phyloP scores from a whole-genome alignment of 495 filamentous ascomycete genomes.

The Pyronema omphalodes region DNA sequence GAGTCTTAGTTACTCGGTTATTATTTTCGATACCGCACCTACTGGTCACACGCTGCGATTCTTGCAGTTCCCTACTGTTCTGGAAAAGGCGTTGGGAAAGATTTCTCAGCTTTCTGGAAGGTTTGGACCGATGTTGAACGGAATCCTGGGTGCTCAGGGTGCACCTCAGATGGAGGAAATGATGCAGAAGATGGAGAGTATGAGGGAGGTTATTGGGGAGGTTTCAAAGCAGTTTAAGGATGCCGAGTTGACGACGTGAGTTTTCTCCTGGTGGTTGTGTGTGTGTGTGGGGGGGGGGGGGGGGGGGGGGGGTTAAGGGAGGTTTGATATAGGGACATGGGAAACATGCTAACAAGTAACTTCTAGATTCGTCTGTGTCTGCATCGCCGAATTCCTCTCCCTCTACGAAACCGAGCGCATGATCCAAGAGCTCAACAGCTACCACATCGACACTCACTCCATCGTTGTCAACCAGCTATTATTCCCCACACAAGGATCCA shows the following conservation, averaged over 20 bases:
- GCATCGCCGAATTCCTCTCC: slow-evolving; percentile 92
- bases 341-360: not conserved
- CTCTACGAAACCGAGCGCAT: slow-evolving; percentile 98
- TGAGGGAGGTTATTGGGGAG: slow-evolving; percentile 82
- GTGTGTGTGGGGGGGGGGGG: not conserved
- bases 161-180: slow-evolving; percentile 72
- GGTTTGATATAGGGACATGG: too few relatives aligned
- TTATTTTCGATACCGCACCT: slow-evolving; percentile 97
- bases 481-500: slow-evolving; percentile 70
- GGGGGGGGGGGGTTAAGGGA: not conserved
- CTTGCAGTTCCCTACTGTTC: slow-evolving; percentile 92
- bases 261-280: not conserved
- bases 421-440: slow-evolving; percentile 92
- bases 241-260: slow-evolving; percentile 64
- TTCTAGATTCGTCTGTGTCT: slow-evolving; percentile 71
- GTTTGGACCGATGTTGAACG: slow-evolving; percentile 91
- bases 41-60: slow-evolving; percentile 99
- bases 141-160: slow-evolving; percentile 64
- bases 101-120: slow-evolving; percentile 82
- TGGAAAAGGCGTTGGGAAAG: slow-evolving; percentile 96
- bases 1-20: slow-evolving; percentile 93
- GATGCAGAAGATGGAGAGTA: slow-evolving; percentile 79
- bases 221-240: slow-evolving; percentile 98
- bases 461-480: slow-evolving; percentile 98
- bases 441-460: slow-evolving; percentile 86